Conservation (phyloP, 2,329 filamentous ascomycete species). For the Lachnellula arida region DNA sequence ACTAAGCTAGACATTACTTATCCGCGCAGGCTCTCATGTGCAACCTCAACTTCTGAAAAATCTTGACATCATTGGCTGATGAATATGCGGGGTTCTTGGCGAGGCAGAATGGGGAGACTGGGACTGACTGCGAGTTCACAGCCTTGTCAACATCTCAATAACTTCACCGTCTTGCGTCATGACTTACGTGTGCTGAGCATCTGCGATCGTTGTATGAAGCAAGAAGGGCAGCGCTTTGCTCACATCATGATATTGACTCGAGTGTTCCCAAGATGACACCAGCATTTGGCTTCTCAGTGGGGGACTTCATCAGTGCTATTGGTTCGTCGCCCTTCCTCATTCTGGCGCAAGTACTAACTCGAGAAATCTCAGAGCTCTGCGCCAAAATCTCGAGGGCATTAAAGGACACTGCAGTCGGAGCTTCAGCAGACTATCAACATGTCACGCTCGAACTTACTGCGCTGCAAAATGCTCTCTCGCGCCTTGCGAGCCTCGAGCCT, state of each 20-base stretch:
- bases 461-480: not conserved
- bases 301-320: not conserved
- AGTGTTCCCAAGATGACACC: not conserved
- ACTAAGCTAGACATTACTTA: too few species aligned
- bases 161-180: not conserved
- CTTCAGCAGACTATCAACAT: not conserved
- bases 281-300: slow-evolving; percentile 4
- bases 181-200: not conserved
- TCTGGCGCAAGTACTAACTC: not conserved
- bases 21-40: too few species aligned
- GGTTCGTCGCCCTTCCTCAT: not conserved
- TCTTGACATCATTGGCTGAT: too few species aligned
- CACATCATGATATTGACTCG: not conserved
- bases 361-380: not conserved
- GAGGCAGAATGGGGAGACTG: not conserved
- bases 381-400: not conserved
- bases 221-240: too few species aligned
- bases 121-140: not conserved
- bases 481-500: not conserved
- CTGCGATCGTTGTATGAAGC: too few species aligned
- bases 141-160: not conserved
- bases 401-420: not conserved
- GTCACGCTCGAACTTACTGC: not conserved
- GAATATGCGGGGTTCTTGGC: not conserved
- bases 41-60: too few species aligned